Conservation (phyloP, 1,284 basidiomycete species). For the Puccinia triticina region DNA sequence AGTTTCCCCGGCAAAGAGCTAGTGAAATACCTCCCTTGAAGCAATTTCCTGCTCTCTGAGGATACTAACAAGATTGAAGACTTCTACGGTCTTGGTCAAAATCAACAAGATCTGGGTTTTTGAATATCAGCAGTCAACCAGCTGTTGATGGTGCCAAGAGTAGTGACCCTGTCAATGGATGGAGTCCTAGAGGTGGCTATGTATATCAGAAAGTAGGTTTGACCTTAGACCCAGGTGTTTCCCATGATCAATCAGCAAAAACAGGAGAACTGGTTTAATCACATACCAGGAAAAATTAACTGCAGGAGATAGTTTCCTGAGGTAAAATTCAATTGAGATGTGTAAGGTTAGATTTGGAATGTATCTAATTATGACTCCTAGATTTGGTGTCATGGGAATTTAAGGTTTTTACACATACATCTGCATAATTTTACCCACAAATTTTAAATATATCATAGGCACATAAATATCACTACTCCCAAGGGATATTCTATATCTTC, state of each 20-base stretch:
- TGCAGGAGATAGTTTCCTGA: too few species aligned
- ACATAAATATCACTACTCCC: too few species aligned
- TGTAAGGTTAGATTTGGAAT: too few species aligned
- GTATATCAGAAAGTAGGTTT: constrained; percentile 71
- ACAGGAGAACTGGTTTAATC: too few species aligned
- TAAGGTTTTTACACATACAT: too few species aligned
- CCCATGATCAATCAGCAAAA: not conserved
- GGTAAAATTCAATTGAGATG: too few species aligned
- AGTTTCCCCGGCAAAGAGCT: constrained; percentile 60
- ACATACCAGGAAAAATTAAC: too few species aligned
- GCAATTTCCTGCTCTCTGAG: constrained; percentile 79
- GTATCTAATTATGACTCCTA: too few species aligned
- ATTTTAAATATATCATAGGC: too few species aligned
- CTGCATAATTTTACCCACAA: too few species aligned
- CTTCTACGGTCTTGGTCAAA: constrained; percentile 74
- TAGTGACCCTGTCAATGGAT: constrained; percentile 66
- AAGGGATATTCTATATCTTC: too few species aligned
- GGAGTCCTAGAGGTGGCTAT: constrained; percentile 63
- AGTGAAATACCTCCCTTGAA: constrained; percentile 81
- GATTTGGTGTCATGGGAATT: too few species aligned
- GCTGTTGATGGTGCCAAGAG: constrained; percentile 89
- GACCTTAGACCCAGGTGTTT: not conserved
- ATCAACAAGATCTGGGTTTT: constrained; percentile 87
- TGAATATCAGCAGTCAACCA: constrained; percentile 98
- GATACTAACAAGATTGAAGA: constrained; percentile 83